phyloP scores from a whole-genome alignment of 1,139 yeast species.

The Zygoascus hellenicus region DNA sequence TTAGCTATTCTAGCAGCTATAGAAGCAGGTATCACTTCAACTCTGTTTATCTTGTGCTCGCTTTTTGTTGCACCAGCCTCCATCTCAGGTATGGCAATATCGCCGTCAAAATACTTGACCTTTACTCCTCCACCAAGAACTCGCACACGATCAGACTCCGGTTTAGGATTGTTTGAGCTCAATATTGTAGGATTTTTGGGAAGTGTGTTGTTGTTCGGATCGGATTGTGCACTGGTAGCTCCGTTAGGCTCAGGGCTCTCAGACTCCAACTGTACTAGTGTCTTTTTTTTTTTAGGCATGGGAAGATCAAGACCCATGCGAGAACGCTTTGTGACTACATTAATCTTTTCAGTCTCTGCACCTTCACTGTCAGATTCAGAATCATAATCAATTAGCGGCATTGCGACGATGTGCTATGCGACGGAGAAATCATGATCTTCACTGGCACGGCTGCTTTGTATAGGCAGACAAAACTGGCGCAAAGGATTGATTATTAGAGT shows the following conservation, averaged over 20 bases:
- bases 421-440: no score
- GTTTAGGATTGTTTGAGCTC: slow-evolving; percentile 8
- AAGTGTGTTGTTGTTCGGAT: no score
- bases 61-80: not conserved
- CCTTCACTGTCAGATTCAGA: slow-evolving; percentile 9
- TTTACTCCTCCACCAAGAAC: slow-evolving; percentile 26
- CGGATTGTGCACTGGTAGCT: not conserved
- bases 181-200: not conserved
- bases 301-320: not conserved
- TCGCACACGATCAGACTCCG: slow-evolving; percentile 17
- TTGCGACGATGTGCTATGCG: not conserved
- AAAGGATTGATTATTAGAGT: no score
- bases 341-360: not conserved
- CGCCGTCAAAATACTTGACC: slow-evolving; percentile 25
- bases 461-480: no score
- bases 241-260: not conserved
- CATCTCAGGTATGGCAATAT: slow-evolving; percentile 15
- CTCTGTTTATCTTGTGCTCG: slow-evolving; percentile 8
- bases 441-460: no score
- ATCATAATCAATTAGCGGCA: slow-evolving; percentile 11
- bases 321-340: not conserved
- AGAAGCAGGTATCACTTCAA: slow-evolving; percentile 25
- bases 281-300: not conserved
- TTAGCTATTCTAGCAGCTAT: slow-evolving; percentile 28
- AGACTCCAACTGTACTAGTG: not conserved